Percentiles rank a stretch among this genome's conserved stretches.
phyloP scores from a whole-genome alignment of 208 protist species.

The Leishmania tarentolae region DNA sequence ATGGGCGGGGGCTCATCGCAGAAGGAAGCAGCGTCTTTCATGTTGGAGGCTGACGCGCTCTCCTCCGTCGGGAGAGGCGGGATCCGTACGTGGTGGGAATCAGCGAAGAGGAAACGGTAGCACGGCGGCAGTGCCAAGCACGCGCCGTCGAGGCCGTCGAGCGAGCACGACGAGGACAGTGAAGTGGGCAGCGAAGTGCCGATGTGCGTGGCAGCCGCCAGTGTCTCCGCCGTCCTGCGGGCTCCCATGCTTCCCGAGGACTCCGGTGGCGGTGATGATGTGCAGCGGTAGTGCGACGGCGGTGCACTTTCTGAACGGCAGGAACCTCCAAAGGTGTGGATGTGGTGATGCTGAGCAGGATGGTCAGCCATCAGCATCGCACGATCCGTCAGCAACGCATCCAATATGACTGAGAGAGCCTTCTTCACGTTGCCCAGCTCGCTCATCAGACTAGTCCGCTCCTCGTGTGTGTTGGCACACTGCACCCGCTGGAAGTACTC shows the following conservation, averaged over 20 bases:
- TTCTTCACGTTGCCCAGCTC: slow-evolving; percentile 42
- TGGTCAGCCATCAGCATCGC: slow-evolving; percentile 9
- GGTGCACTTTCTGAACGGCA: not conserved
- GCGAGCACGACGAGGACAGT: slow-evolving; percentile 6
- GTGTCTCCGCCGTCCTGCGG: not conserved
- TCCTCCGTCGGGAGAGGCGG: not conserved
- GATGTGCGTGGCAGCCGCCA: not conserved
- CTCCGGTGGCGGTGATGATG: not conserved
- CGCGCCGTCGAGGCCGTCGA: slow-evolving; percentile 13
- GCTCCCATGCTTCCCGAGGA: not conserved
- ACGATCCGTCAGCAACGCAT: slow-evolving; percentile 43
- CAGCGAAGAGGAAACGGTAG: slow-evolving; percentile 54
- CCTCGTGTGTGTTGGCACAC: slow-evolving; percentile 36
- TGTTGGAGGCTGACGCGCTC: not conserved
- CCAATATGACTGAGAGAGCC: slow-evolving; percentile 43
- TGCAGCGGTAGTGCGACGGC: not conserved
- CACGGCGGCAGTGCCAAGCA: slow-evolving; percentile 48
- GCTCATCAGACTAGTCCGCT: slow-evolving; percentile 19
- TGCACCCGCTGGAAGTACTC: slow-evolving; percentile 61
- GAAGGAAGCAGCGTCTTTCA: not conserved
- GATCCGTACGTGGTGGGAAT: slow-evolving; percentile 8
- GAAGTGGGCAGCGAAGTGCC: slow-evolving; percentile 1
- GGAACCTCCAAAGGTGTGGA: slow-evolving; percentile 1
- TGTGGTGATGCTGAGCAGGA: slow-evolving; percentile 4
- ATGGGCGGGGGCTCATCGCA: slow-evolving; percentile 36